Base-by-base conservation (phyloP, 1,284 basidiomycete species). In the Agroathelia rolfsii region DNA sequence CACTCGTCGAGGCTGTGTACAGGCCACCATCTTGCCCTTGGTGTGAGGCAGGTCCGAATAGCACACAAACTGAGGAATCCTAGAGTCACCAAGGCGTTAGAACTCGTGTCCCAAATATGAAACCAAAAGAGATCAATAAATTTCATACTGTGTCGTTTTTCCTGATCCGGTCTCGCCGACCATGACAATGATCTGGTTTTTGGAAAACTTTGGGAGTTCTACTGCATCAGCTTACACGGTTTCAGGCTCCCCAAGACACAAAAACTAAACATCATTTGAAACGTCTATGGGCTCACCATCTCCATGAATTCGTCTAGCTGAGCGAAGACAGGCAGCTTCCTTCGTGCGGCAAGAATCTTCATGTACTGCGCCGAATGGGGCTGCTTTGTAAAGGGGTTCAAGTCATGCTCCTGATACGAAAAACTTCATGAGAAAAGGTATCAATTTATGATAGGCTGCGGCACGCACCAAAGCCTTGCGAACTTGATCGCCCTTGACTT, bases 101-200 rank as follows among this genome's bases (percentile, higher is more conserved):
- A 39, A 44, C 41, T 37, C 38, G 34, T 38, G 18, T 39, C 37
- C 41, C 39, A 38, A 42, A 39, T 43, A 44, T 28, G 36, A 53
- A 33, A 36, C 38, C 24, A 30, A 38, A 35, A 38, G 25, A 31
- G 21, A 30, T 34, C 25, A n/a, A n/a, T n/a, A n/a, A n/a, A 15
- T 22, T 49, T n/a, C 76, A 48, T 52, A 89, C 84, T 97, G 94
- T 24, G 94, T 97, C 2, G 95, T 97, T 66, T 98, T 98, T 36
- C 94, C 95, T 16, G 89, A 92, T 8, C 95, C 94, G 2, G 95
- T 96, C 65, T 98, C 94, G 48, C 94, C 94, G 44, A 96, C 89
- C 77, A 98, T 87, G 37, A 98, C 79, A 30, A 90, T 85, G 45
- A 94, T 81, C 62, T 95, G 92, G 60, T 90, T 76, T 45, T 77